Evolutionary conservation across 805 yeast species (phyloP), one percentile per base, ranked within the genome.

Genomic region (Starmera amethionina): DNA sequence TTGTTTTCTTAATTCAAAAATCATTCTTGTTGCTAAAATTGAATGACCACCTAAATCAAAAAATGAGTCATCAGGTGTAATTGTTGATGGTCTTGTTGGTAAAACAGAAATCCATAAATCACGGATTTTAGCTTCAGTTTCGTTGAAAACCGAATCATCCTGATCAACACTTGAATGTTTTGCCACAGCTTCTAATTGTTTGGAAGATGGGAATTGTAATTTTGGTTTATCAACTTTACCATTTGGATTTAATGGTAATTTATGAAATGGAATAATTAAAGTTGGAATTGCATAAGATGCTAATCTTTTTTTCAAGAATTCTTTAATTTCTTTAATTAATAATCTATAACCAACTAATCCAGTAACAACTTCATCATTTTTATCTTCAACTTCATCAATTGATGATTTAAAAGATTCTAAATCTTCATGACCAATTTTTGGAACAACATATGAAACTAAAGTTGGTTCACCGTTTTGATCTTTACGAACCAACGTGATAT

Each of bases 1-100:
- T 49, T 72, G 73, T 65, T 83, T 82, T 59, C 97, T 76, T 50
- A 93, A 73, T 49, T 84, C 89, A 54, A 93, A 93, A 45, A 93
- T 90, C 96, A 93, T 88, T 58, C 94, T 77, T 0, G 99, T 94
- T 8, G 97, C 97, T 46, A 93, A 68, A 52, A 93, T 90, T 1
- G 97, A 90, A 62, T 93, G 99, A 3, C 99, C 99, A 43, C 99
- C 99, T 40, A 94, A 67, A 57, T 93, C 99, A 55, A 93, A 93
- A 75, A 93, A 93, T 2, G 95, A 84, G 59, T 93, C 98, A 3
- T 74, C 73, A 30, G 82, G 81, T 28, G 81, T 69, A 34, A 88
- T 72, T 3, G 83, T 64, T 2, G 90, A 82, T 7, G 97, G 96
- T 46, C 77, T 73, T 49, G 78, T 82, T 34, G 97, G 97, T 49